Conservation (phyloP, 352 stramenopile genomes). For the Globisporangium paddicum region DNA sequence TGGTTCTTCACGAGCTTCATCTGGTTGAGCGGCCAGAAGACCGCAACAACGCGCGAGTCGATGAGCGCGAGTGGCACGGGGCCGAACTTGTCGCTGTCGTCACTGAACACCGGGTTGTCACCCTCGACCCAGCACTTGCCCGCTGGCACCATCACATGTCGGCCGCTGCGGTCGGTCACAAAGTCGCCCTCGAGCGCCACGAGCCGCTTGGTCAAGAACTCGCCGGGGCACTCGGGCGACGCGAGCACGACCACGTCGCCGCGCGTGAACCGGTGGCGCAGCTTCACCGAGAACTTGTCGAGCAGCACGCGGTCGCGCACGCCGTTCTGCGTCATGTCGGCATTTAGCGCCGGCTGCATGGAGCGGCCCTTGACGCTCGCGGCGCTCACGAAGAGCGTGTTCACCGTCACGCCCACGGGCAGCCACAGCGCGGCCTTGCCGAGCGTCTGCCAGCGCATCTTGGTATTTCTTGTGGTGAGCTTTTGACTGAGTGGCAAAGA, state of each 20-base stretch:
- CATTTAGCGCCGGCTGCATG: conserved; percentile 82
- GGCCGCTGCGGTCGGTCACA: conserved; percentile 42
- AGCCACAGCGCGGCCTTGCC: conserved; percentile 70
- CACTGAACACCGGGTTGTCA: conserved; percentile 69
- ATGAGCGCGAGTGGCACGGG: conserved; percentile 78
- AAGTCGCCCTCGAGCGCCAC: conserved; percentile 73
- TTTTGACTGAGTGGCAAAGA: neutral
- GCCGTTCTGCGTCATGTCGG: conserved; percentile 52
- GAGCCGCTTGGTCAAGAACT: conserved; percentile 77
- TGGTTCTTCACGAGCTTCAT: conserved; percentile 58
- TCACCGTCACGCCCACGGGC: conserved; percentile 74
- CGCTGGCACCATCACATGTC: conserved; percentile 38
- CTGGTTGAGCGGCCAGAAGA: conserved; percentile 70
- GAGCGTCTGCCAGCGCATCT: conserved; percentile 52
- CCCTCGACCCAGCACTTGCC: conserved; percentile 87
- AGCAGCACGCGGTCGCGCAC: conserved; percentile 79
- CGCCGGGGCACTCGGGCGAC: conserved; percentile 45
- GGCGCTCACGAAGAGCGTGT: conserved; percentile 62
- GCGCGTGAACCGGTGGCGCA: conserved; percentile 52
- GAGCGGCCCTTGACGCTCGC: conserved; percentile 75
- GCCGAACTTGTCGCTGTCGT: conserved; percentile 76
- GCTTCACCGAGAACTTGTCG: conserved; percentile 83
- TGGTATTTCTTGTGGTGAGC: neutral
- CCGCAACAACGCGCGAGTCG: conserved; percentile 64
- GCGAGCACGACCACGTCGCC: conserved; percentile 80